Conservation (phyloP, 257 asterid species). For the Paraleonurus japonicus region DNA sequence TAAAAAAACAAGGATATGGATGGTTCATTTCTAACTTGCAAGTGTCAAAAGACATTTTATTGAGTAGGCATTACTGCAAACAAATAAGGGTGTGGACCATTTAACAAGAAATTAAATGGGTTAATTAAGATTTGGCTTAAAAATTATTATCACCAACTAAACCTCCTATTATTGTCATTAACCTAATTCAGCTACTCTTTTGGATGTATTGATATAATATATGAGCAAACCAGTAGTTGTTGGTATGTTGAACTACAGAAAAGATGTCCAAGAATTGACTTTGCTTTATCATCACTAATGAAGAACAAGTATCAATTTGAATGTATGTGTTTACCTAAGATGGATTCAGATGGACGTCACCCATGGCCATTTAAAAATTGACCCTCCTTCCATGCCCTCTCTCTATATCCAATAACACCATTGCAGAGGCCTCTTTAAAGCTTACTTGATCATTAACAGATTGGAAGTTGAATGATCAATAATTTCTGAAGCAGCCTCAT, state of each 20-base stretch:
- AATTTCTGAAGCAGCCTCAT: slow-evolving; percentile 35
- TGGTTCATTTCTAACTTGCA: neutral
- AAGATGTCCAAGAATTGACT: neutral
- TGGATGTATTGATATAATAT: neutral
- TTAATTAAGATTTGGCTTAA: slow-evolving; percentile 29
- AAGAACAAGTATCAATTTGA: neutral
- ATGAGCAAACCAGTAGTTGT: slow-evolving; percentile 3
- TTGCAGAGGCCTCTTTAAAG: neutral
- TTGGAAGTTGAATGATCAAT: slow-evolving; percentile 15
- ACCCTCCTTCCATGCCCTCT: slow-evolving; percentile 15
- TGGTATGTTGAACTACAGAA: slow-evolving; percentile 3
- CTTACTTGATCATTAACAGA: slow-evolving; percentile 5
- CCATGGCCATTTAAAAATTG: slow-evolving; percentile 28
- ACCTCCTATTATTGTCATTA: slow-evolving; percentile 50
- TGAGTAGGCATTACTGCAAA: slow-evolving; percentile 40
- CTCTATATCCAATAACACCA: slow-evolving; percentile 22
- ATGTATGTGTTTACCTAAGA: slow-evolving; percentile 5
- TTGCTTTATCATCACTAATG: neutral
- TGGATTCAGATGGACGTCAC: slow-evolving; percentile 35
- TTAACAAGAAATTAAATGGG: slow-evolving; percentile 19
- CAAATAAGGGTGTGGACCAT: slow-evolving; percentile 31
- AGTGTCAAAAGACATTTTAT: slow-evolving; percentile 14
- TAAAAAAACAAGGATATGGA: neutral
- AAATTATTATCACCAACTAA: slow-evolving; percentile 46
- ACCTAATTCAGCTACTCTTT: slow-evolving; percentile 65